These are phyloP conservation scores for Diaporthe vexans DNA, from an alignment of 2,329 filamentous ascomycete species.

Conservation along the genomic window DNA sequence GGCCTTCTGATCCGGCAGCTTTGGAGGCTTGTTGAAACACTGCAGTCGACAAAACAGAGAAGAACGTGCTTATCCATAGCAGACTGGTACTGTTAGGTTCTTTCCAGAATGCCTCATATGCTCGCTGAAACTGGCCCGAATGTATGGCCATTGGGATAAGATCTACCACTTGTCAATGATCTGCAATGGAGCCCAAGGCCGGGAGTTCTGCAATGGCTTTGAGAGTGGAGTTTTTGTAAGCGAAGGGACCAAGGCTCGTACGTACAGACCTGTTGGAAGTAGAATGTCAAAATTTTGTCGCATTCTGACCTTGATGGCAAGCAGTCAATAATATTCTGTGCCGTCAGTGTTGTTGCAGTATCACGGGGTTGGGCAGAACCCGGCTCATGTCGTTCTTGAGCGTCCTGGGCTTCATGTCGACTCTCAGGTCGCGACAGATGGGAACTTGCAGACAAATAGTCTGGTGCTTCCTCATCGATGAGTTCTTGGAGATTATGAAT, in stretches of 20 bases:
- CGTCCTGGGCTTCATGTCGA: slow-evolving; percentile 4
- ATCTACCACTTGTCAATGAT: slow-evolving; percentile 39
- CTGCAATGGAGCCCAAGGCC: not conserved
- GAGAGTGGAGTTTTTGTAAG: not conserved
- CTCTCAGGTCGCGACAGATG: slow-evolving; percentile 1
- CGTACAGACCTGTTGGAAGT: slow-evolving; percentile 55
- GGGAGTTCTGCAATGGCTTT: not conserved
- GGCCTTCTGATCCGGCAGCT: slow-evolving; percentile 46
- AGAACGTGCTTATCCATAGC: slow-evolving; percentile 66
- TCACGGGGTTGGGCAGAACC: slow-evolving; percentile 49
- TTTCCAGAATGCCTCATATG: slow-evolving; percentile 64
- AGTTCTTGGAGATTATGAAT: slow-evolving; percentile 58
- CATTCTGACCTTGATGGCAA: slow-evolving; percentile 55
- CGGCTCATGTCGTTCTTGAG: not conserved
- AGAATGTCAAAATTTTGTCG: slow-evolving; percentile 54
- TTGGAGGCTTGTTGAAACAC: slow-evolving; percentile 53
- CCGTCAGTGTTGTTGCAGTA: slow-evolving; percentile 46
- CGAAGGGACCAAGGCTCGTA: not conserved
- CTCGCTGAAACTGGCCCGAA: slow-evolving; percentile 60
- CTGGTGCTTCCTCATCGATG: slow-evolving; percentile 45
- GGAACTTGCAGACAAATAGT: slow-evolving; percentile 22
- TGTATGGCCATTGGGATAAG: slow-evolving; percentile 56
- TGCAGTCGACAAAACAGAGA: slow-evolving; percentile 61
- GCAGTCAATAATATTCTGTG: slow-evolving; percentile 50
- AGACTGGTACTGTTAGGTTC: slow-evolving; percentile 55